Percentiles rank a stretch among this genome's conserved stretches.
Evolutionary conservation across 2,329 filamentous ascomycete genomes (phyloP).

Genomic region (Aspergillus oerlinghausenensis): DNA sequence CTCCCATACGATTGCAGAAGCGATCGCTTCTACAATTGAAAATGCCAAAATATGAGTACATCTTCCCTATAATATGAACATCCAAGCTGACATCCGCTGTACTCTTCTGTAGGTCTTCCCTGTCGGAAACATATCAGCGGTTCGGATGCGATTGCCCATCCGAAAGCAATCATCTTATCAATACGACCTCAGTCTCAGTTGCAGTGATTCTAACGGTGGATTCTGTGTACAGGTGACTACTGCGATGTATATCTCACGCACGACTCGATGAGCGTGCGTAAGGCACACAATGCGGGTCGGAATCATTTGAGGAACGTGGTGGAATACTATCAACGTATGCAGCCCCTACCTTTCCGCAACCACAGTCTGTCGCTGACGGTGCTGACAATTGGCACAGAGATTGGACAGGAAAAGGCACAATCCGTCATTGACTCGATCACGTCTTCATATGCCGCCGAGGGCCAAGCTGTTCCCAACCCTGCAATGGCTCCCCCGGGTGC

Average conservation of each 20-base stretch:
- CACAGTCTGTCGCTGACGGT: not conserved
- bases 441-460: slow-evolving; percentile 88
- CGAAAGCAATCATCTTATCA: not conserved
- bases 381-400: slow-evolving; percentile 56
- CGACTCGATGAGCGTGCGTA: slow-evolving; percentile 99
- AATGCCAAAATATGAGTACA: slow-evolving; percentile 81
- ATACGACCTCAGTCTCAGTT: not conserved
- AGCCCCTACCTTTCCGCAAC: not conserved
- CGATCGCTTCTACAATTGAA: slow-evolving; percentile 37
- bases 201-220: slow-evolving; percentile 2
- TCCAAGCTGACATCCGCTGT: slow-evolving; percentile 36
- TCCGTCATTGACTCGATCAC: slow-evolving; percentile 98
- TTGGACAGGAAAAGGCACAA: slow-evolving; percentile 97
- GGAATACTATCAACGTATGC: slow-evolving; percentile 90
- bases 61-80: slow-evolving; percentile 2
- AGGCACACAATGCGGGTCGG: slow-evolving; percentile 93
- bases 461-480: slow-evolving; percentile 79
- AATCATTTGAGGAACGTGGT: slow-evolving; percentile 98
- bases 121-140: not conserved
- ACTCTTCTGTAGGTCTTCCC: slow-evolving; percentile 64
- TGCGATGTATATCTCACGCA: slow-evolving; percentile 99
- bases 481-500: slow-evolving; percentile 63
- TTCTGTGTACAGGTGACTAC: slow-evolving; percentile 65
- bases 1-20: slow-evolving; percentile 3
- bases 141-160: not conserved